Conservation (phyloP, 805 yeast species). For the Aciculoconidium aculeatum region DNA sequence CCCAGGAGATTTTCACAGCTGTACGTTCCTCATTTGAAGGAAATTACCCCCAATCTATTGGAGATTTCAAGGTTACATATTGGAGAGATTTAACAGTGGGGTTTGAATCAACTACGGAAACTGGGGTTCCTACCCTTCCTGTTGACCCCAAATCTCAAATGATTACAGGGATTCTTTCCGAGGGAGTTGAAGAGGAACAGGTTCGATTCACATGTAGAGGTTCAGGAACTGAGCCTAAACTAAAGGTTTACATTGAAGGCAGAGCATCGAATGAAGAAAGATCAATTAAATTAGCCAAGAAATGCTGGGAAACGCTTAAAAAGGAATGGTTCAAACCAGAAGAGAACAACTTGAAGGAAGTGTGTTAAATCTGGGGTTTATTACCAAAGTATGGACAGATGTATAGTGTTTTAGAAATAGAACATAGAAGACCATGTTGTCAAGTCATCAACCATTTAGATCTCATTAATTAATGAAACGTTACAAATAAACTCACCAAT, state of each 20-base stretch:
- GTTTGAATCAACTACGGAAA: constrained; percentile 61
- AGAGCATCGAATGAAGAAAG: constrained; percentile 36
- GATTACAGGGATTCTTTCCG: constrained; percentile 60
- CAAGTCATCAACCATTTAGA: too few species aligned
- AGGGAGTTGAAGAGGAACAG: constrained; percentile 16
- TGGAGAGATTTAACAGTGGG: constrained; percentile 89
- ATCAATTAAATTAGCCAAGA: constrained; percentile 49
- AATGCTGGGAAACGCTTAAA: constrained; percentile 60
- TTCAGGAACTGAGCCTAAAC: constrained; percentile 94
- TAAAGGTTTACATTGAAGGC: constrained; percentile 89
- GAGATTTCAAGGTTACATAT: constrained; percentile 47
- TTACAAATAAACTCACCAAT: too few species aligned
- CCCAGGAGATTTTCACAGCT: constrained; percentile 47
- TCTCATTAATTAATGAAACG: too few species aligned
- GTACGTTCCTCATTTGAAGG: constrained; percentile 34
- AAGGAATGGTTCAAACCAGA: constrained; percentile 69
- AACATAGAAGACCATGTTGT: too few species aligned
- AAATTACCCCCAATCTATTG: constrained; percentile 45
- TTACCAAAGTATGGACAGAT: too few species aligned
- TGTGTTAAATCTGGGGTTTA: too few species aligned
- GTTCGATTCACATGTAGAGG: constrained; percentile 85
- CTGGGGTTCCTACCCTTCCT: constrained; percentile 60
- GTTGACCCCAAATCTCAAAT: constrained; percentile 72
- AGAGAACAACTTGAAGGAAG: constrained; percentile 29
- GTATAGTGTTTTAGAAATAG: too few species aligned